Conservation (phyloP, 257 asterid genomes). For the Misopates orontium region DNA sequence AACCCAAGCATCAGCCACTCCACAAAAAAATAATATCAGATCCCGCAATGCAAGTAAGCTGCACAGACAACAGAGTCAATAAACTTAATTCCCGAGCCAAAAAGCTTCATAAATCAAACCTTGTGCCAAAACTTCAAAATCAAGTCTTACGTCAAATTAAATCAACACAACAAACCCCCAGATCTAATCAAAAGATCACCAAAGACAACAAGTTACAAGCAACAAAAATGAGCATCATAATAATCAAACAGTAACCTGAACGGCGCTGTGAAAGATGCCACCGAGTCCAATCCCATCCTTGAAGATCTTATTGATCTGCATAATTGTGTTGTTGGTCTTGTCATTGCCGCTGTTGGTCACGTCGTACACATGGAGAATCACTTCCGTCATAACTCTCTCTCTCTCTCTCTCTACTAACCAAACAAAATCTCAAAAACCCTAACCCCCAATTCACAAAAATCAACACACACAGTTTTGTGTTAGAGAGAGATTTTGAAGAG, state of each 20-base stretch:
- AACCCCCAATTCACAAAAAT: background rate
- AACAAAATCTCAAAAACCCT: conserved; percentile 32
- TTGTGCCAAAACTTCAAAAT: background rate
- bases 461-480: too few relatives aligned
- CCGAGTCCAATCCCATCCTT: conserved; percentile 99
- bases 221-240: background rate
- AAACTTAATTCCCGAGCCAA: background rate
- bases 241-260: too few relatives aligned
- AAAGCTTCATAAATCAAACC: conserved; percentile 3
- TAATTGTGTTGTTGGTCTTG: conserved; percentile 83
- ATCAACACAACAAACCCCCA: conserved; percentile 33
- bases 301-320: conserved; percentile 95
- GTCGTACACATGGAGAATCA: conserved; percentile 75
- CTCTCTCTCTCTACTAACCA: too few relatives aligned
- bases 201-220: background rate
- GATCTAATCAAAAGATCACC: conserved; percentile 35
- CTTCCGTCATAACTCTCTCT: conserved; percentile 36
- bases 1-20: background rate
- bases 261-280: conserved; percentile 98
- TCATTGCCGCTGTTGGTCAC: conserved; percentile 92
- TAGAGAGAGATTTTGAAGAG: too few relatives aligned
- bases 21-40: conserved; percentile 3
- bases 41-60: background rate
- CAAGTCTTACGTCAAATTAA: background rate
- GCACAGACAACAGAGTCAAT: background rate